These are phyloP conservation scores for Bipolaris victoriae DNA, from an alignment of 2,329 filamentous ascomycete species.

Conservation along the genomic window DNA sequence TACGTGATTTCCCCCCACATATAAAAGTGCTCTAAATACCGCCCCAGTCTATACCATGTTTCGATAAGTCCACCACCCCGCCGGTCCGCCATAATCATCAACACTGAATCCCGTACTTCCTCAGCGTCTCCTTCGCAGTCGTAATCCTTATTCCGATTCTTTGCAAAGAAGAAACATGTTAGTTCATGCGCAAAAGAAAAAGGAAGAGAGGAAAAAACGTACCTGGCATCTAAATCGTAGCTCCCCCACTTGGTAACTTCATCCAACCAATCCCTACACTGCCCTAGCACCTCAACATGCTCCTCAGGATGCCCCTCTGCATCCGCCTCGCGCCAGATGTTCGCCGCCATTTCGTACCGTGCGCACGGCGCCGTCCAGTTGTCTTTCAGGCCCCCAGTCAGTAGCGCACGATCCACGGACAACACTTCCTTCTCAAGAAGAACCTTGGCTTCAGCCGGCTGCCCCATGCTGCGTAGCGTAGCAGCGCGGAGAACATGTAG, in stretches of 20 bases:
- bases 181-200: no score
- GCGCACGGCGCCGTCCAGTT: constrained; percentile 76
- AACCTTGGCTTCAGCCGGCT: constrained; percentile 68
- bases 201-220: constrained; percentile 17
- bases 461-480: constrained; percentile 67
- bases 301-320: constrained; percentile 44
- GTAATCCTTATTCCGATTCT: constrained; percentile 73
- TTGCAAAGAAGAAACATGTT: neutral
- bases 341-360: constrained; percentile 84
- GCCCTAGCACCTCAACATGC: constrained; percentile 58
- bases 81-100: neutral
- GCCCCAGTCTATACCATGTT: no score
- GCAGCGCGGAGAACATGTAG: constrained; percentile 70
- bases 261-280: constrained; percentile 69
- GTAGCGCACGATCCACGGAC: constrained; percentile 58
- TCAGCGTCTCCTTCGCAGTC: constrained; percentile 70
- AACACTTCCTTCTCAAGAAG: constrained; percentile 69
- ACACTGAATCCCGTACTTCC: constrained; percentile 37
- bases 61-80: neutral
- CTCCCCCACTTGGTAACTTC: constrained; percentile 72
- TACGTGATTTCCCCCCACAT: no score
- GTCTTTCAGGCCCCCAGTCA: constrained; percentile 68
- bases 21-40: no score
- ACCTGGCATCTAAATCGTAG: constrained; percentile 74
- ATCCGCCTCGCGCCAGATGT: constrained; percentile 73